Conservation (phyloP, 1,139 yeast species). For the Sugiyamaella sp. region DNA sequence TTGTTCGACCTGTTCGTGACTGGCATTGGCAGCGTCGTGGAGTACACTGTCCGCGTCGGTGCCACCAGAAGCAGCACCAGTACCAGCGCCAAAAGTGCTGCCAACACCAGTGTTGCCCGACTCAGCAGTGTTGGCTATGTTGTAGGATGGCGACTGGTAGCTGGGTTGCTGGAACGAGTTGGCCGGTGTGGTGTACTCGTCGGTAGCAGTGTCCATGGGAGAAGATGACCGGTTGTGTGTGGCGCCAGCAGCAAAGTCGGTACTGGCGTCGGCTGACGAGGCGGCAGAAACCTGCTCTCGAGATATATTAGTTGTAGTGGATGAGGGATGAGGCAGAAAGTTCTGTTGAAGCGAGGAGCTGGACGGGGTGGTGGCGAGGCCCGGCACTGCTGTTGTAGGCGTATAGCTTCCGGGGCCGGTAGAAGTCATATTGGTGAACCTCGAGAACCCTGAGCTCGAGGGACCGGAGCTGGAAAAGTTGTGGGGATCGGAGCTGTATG, state of each 20-base stretch:
- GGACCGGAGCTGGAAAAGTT: conserved; percentile 23
- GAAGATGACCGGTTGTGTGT: conserved; percentile 15
- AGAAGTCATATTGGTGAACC: conserved; percentile 1
- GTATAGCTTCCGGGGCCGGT: not conserved
- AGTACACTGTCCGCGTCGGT: too few relatives aligned
- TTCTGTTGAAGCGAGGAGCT: conserved; percentile 26
- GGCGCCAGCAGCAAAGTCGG: not conserved
- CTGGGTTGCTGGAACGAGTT: conserved; percentile 21
- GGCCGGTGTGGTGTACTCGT: conserved; percentile 9
- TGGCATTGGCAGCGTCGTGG: too few relatives aligned
- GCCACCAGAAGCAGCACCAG: too few relatives aligned
- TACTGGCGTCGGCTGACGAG: conserved; percentile 27
- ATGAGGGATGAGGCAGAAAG: conserved; percentile 36
- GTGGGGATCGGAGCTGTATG: conserved; percentile 28
- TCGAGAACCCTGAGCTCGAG: conserved; percentile 1
- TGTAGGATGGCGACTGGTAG: conserved; percentile 24
- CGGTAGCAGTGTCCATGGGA: conserved; percentile 21
- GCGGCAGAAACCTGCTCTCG: conserved; percentile 34
- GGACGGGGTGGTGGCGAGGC: conserved; percentile 8
- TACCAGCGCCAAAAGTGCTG: too few relatives aligned
- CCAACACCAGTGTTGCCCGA: too few relatives aligned
- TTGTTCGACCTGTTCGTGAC: not conserved
- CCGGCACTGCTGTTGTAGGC: not conserved
- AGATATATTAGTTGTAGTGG: conserved; percentile 37
- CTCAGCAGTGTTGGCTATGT: not conserved